Evolutionary conservation across 495 filamentous ascomycete genomes (phyloP).

Genomic region (Baudoinia panamericana): DNA sequence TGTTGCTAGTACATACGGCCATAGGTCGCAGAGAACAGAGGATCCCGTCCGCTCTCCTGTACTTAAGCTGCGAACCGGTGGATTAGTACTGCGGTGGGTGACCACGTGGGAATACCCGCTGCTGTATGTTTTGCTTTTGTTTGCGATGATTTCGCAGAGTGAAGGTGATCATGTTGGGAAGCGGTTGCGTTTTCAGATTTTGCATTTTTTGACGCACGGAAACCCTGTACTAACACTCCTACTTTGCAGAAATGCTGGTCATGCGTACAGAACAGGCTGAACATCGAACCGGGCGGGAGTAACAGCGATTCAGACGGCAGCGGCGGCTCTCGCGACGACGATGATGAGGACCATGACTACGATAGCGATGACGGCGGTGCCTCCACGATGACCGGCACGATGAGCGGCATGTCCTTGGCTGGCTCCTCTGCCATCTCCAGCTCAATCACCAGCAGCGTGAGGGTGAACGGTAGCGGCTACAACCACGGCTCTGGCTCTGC

Average conservation of each 20-base stretch:
- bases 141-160: too few relatives aligned
- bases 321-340: not conserved
- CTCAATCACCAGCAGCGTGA: conserved; percentile 5
- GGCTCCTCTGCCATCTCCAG: not conserved
- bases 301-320: conserved; percentile 1
- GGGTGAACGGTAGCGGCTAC: too few relatives aligned
- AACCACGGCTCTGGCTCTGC: not conserved
- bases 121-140: too few relatives aligned
- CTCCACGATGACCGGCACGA: conserved; percentile 6
- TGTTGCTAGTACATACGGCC: too few relatives aligned
- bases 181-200: too few relatives aligned
- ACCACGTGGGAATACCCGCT: too few relatives aligned
- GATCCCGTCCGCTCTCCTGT: not conserved
- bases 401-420: not conserved
- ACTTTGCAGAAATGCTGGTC: conserved; percentile 3
- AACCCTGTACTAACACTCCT: not conserved
- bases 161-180: too few relatives aligned
- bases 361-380: conserved; percentile 6
- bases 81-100: too few relatives aligned
- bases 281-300: conserved; percentile 4
- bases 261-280: conserved; percentile 3
- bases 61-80: too few relatives aligned
- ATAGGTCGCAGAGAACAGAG: too few relatives aligned
- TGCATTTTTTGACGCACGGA: not conserved
- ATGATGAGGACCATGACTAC: not conserved